Evolutionary conservation across 768 basidiomycete genomes (phyloP).

Genomic region (Leccinum uliginosum): DNA sequence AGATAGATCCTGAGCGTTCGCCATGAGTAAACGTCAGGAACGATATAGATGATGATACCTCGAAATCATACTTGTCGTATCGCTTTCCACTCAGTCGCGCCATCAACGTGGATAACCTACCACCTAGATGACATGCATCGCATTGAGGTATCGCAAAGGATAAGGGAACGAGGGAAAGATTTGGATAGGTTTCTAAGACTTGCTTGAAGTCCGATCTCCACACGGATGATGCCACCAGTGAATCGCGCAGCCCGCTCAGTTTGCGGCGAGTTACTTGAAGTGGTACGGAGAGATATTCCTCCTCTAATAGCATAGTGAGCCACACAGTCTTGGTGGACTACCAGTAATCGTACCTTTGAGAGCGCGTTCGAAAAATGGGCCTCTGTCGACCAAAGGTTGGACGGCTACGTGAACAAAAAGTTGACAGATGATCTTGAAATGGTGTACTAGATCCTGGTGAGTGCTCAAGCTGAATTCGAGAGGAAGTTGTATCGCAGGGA

Average conservation of each 20-base stretch:
- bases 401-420: constrained; percentile 82
- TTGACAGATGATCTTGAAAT: constrained; percentile 87
- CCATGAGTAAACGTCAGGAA: constrained; percentile 2
- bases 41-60: constrained; percentile 35
- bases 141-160: constrained; percentile 60
- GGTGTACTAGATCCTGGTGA: constrained; percentile 69
- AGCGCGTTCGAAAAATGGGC: constrained; percentile 51
- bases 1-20: constrained; percentile 12
- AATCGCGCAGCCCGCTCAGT: constrained; percentile 64
- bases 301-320: constrained; percentile 32
- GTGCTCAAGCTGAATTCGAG: constrained; percentile 76
- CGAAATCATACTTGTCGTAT: constrained; percentile 71
- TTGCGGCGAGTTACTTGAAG: constrained; percentile 64
- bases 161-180: constrained; percentile 49
- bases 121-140: constrained; percentile 79
- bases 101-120: constrained; percentile 58
- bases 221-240: constrained; percentile 77
- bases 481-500: constrained; percentile 48
- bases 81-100: constrained; percentile 61
- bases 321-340: not conserved
- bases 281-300: constrained; percentile 74
- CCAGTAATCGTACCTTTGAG: constrained; percentile 37
- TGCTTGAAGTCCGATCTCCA: constrained; percentile 73
- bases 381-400: constrained; percentile 46
- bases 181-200: constrained; percentile 61